These are phyloP conservation scores for Lactarius sanguifluus DNA, from an alignment of 768 basidiomycete species.

Conservation along the genomic window DNA sequence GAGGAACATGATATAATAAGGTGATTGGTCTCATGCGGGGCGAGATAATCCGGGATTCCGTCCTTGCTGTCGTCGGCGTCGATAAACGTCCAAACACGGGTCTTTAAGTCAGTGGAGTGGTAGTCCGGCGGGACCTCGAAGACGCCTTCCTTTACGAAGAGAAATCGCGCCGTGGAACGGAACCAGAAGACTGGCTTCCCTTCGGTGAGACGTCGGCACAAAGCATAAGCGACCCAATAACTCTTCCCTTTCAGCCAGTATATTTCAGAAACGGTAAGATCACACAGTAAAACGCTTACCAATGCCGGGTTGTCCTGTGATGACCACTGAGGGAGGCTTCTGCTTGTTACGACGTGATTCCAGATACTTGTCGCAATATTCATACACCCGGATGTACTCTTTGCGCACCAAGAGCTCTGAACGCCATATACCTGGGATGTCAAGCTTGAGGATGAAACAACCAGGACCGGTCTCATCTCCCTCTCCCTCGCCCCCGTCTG, in stretches of 20 bases:
- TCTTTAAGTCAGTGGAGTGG: background rate
- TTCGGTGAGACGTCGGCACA: background rate
- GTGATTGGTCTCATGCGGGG: background rate
- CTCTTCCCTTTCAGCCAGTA: background rate
- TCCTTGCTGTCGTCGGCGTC: background rate
- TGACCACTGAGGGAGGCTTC: background rate
- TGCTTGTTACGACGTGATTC: background rate
- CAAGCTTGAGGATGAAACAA: background rate
- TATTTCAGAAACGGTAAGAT: background rate
- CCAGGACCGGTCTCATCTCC: background rate
- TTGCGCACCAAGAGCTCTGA: background rate
- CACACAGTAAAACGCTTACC: background rate
- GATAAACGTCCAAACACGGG: background rate
- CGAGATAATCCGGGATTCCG: background rate
- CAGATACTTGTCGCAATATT: background rate
- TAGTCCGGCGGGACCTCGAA: background rate
- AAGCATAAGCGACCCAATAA: background rate
- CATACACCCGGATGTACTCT: background rate
- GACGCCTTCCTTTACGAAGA: background rate
- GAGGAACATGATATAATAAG: background rate
- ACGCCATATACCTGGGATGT: background rate
- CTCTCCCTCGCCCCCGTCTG: background rate
- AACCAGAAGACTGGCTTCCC: background rate
- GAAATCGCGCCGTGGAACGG: background rate
- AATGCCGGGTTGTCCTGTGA: background rate